A percentile compares a stretch with the other conserved stretches of the same genome.
Conservation (phyloP, 2,329 filamentous ascomycete genomes). For the Colletotrichum zoysiae region DNA sequence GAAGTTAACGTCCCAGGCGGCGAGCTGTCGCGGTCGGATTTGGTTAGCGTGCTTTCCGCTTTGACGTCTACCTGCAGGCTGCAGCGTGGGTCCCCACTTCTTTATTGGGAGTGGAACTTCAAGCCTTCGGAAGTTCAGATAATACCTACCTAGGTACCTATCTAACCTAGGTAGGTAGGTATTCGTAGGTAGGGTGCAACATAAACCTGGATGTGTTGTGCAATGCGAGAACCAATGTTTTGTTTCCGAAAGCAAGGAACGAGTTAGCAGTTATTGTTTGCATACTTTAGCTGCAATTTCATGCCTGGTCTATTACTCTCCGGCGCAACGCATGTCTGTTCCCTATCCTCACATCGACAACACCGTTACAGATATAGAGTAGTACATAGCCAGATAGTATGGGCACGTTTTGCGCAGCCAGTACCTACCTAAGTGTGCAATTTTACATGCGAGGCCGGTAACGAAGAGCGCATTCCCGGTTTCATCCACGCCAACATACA, state of each 20-base stretch:
- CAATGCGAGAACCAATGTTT: background rate
- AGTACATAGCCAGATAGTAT: background rate
- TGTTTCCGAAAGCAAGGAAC: too few relatives aligned
- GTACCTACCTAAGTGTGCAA: background rate
- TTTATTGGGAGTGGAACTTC: background rate
- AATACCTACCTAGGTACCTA: too few relatives aligned
- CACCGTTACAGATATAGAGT: background rate
- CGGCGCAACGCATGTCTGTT: background rate
- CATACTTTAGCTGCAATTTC: background rate
- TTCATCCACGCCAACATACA: background rate
- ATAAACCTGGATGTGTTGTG: background rate
- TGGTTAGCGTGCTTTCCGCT: background rate
- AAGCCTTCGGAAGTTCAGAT: background rate
- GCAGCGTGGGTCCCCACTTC: background rate
- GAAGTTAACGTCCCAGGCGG: constrained; percentile 32
- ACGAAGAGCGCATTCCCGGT: background rate
- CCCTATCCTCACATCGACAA: background rate
- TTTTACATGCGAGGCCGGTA: background rate
- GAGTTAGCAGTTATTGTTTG: background rate
- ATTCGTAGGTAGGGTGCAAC: background rate
- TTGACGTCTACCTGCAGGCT: background rate
- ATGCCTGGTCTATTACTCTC: background rate
- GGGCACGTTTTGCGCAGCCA: background rate
- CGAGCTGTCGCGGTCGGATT: background rate
- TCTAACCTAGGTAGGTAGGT: too few relatives aligned